Base-by-base conservation (phyloP, 2,329 filamentous ascomycete genomes). In the Orbilia ellipsospora region DNA sequence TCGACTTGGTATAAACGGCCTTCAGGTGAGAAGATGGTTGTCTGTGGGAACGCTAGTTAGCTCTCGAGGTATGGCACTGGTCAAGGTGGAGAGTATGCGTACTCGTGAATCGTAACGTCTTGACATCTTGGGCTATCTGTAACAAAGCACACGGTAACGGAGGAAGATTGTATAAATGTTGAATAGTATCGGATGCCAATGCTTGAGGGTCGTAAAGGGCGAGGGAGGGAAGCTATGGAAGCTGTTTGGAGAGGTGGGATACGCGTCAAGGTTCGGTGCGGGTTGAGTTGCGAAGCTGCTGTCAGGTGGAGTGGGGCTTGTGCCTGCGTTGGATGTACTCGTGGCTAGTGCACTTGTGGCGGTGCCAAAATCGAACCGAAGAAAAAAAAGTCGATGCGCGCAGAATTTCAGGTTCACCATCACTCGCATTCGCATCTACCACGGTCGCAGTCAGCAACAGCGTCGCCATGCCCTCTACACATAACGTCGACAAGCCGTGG, bases 1-100 rank as follows among this genome's bases (percentile, higher is more conserved):
- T 99, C 95, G 81, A 99, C 95, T 85, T 99, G 95, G 84, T 99
- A 99, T 77, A 99, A 89, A 82, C 95, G 94, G 78, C 95, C 95
- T 86, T 99, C 95, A 75, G 95, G 95, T 77, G 95, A 99, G 90
- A 99, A 99, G 88, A 99, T 99, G 83, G 95, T 99, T 80, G 95
- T 99, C 94, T 97, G 80, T 55, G 23, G 20, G 26, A 23, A 20
- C 45, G 62, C 16, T 26, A 54, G 28, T 69, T 65, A 73, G 63
- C 69, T 62, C 12, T 51, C 6, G 8, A n/a, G 40, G 13, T 55
- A 36, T 36, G 31, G 5, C 5, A 36, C 31, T 7, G 31, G 1
- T 26, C 15, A 48, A 18, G 20, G 16, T 20, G 40, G 81, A 72
- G 55, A 63, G 78, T 75, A 77, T 62, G 56, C 66, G 42, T 87